Percentiles rank a stretch among this genome's conserved stretches.
phyloP scores from a whole-genome alignment of 2,329 filamentous ascomycete species.

The Arthrobotrys conoides region DNA sequence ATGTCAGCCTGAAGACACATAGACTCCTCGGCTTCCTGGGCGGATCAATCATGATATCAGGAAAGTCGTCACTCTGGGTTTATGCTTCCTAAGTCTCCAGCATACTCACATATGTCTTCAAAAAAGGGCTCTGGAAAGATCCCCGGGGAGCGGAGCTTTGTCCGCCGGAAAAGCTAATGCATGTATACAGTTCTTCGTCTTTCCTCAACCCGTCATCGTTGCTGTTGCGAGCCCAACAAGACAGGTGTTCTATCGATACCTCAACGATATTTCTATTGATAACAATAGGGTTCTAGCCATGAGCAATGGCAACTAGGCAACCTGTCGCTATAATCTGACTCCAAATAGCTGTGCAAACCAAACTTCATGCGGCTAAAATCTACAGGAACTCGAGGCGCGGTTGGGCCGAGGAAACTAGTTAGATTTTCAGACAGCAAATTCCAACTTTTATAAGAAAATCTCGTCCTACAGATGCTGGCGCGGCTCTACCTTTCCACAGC shows the following conservation, averaged over 20 bases:
- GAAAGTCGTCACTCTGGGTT: not conserved
- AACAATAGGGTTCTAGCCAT: slow-evolving; percentile 16
- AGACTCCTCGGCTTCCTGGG: not conserved
- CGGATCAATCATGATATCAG: not conserved
- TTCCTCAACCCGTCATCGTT: slow-evolving; percentile 34
- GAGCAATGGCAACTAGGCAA: slow-evolving; percentile 26
- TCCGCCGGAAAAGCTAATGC: too few relatives aligned
- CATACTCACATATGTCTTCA: slow-evolving; percentile 19
- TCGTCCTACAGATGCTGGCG: slow-evolving; percentile 42
- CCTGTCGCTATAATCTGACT: slow-evolving; percentile 20
- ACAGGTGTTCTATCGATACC: not conserved
- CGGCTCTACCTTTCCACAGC: slow-evolving; percentile 23
- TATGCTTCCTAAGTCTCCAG: slow-evolving; percentile 14
- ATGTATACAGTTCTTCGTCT: slow-evolving; percentile 39
- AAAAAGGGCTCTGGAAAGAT: slow-evolving; percentile 7
- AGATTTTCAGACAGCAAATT: slow-evolving; percentile 20
- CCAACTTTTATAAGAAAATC: slow-evolving; percentile 33
- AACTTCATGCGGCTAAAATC: slow-evolving; percentile 15
- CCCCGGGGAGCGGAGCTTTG: slow-evolving; percentile 45
- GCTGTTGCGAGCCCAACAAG: slow-evolving; percentile 9
- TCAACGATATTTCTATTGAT: slow-evolving; percentile 32
- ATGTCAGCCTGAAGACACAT: too few relatives aligned
- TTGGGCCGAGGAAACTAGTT: slow-evolving; percentile 20
- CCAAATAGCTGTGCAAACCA: slow-evolving; percentile 24
- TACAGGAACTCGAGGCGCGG: slow-evolving; percentile 34